These are phyloP conservation scores for Hydnomerulius pinastri DNA, from an alignment of 768 basidiomycete species.

Conservation along the genomic window DNA sequence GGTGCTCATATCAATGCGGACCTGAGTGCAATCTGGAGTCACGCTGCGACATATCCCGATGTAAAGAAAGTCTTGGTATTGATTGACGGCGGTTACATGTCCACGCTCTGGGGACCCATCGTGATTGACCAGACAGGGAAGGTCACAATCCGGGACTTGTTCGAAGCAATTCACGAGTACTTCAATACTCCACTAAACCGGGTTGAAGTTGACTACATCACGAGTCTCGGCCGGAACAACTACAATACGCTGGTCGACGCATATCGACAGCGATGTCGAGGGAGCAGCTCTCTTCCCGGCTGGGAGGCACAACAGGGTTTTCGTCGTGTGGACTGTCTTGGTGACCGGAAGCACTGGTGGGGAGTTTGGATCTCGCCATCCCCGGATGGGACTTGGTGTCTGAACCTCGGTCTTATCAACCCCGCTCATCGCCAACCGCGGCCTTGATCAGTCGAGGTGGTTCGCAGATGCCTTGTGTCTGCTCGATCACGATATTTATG, in stretches of 20 bases:
- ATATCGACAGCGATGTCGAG: conserved; percentile 38
- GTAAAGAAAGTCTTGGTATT: conserved; percentile 24
- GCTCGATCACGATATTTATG: too few relatives aligned
- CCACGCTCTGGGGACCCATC: conserved; percentile 51
- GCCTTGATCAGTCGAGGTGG: background rate
- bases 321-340: conserved; percentile 52
- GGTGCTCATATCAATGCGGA: conserved; percentile 26
- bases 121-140: conserved; percentile 34
- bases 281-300: conserved; percentile 40
- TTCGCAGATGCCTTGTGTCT: too few relatives aligned
- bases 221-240: conserved; percentile 16
- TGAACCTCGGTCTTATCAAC: conserved; percentile 46
- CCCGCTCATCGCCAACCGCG: background rate
- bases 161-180: conserved; percentile 51
- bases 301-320: conserved; percentile 43
- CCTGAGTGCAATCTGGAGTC: conserved; percentile 13
- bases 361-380: conserved; percentile 36
- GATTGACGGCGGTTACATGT: conserved; percentile 24
- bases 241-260: conserved; percentile 25
- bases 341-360: conserved; percentile 46
- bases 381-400: conserved; percentile 41
- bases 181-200: conserved; percentile 45
- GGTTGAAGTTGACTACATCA: conserved; percentile 27
- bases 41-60: conserved; percentile 24
- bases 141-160: conserved; percentile 46